Percentiles rank a stretch among this genome's conserved stretches.
phyloP scores from a whole-genome alignment of 768 basidiomycete genomes.

The Russula dissimulans region DNA sequence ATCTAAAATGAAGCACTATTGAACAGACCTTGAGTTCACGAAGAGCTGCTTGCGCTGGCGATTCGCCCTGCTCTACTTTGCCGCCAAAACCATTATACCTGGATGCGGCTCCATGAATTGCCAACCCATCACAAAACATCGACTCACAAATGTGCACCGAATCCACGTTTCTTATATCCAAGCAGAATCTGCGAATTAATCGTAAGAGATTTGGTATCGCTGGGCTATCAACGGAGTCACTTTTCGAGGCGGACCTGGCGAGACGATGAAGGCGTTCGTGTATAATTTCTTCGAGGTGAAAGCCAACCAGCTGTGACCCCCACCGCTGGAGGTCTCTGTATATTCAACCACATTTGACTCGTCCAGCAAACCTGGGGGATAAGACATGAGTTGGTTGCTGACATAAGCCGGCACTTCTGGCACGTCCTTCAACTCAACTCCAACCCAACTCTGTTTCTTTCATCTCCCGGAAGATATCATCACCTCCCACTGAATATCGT shows the following conservation, averaged over 20 bases:
- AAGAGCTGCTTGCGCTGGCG: conserved; percentile 55
- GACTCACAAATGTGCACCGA: conserved; percentile 50
- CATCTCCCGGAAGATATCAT: too few relatives aligned
- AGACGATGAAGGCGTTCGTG: conserved; percentile 63
- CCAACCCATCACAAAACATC: background rate
- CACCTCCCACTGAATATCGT: background rate
- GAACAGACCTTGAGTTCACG: conserved; percentile 55
- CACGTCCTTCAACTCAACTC: too few relatives aligned
- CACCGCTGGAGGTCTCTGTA: conserved; percentile 29
- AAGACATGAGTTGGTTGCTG: background rate
- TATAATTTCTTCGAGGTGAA: conserved; percentile 39
- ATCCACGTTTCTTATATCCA: conserved; percentile 73
- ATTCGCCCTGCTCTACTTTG: conserved; percentile 73
- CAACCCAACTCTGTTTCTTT: too few relatives aligned
- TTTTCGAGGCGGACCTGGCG: conserved; percentile 27
- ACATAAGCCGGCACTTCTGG: background rate
- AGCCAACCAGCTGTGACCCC: conserved; percentile 42
- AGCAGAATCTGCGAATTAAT: conserved; percentile 47
- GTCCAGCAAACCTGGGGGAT: conserved; percentile 7
- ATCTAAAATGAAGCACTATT: background rate
- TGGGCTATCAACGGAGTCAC: background rate
- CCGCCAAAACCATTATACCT: conserved; percentile 90
- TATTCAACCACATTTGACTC: background rate
- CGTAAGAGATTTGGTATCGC: conserved; percentile 8
- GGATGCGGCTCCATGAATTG: background rate